Evolutionary conservation across 495 filamentous ascomycete species (phyloP).

Genomic region (Zalerion maritima): DNA sequence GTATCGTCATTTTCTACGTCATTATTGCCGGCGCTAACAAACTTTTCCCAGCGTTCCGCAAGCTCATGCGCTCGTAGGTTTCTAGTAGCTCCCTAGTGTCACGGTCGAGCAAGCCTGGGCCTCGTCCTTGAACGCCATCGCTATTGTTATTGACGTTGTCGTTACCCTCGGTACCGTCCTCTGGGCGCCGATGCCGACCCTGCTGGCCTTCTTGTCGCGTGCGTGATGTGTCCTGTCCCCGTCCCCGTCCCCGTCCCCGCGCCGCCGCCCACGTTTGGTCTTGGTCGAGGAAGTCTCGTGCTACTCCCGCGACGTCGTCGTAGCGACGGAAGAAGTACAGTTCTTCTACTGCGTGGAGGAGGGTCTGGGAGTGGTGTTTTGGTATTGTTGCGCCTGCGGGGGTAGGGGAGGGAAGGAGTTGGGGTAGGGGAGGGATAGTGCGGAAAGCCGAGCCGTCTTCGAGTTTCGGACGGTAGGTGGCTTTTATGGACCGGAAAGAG

Average conservation of each 20-base stretch:
- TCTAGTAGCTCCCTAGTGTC: slow-evolving; percentile 20
- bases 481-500: slow-evolving; percentile 24
- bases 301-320: slow-evolving; percentile 23
- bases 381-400: slow-evolving; percentile 7
- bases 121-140: too few relatives aligned
- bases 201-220: too few relatives aligned
- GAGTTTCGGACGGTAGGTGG: slow-evolving; percentile 22
- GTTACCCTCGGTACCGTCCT: too few relatives aligned
- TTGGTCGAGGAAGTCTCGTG: slow-evolving; percentile 15
- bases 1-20: too few relatives aligned
- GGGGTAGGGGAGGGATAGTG: neutral
- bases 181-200: too few relatives aligned
- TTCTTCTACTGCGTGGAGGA: slow-evolving; percentile 41
- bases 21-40: too few relatives aligned
- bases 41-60: too few relatives aligned
- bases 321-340: slow-evolving; percentile 38
- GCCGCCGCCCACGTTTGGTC: too few relatives aligned
- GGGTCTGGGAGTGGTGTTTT: slow-evolving; percentile 29
- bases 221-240: too few relatives aligned
- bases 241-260: slow-evolving; percentile 11
- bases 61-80: slow-evolving; percentile 23
- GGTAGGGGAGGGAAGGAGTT: neutral
- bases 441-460: slow-evolving; percentile 27
- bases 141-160: too few relatives aligned
- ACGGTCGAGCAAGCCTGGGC: slow-evolving; percentile 22